Base-by-base conservation (phyloP, 345 rosid species). In the Brassica nigra region DNA sequence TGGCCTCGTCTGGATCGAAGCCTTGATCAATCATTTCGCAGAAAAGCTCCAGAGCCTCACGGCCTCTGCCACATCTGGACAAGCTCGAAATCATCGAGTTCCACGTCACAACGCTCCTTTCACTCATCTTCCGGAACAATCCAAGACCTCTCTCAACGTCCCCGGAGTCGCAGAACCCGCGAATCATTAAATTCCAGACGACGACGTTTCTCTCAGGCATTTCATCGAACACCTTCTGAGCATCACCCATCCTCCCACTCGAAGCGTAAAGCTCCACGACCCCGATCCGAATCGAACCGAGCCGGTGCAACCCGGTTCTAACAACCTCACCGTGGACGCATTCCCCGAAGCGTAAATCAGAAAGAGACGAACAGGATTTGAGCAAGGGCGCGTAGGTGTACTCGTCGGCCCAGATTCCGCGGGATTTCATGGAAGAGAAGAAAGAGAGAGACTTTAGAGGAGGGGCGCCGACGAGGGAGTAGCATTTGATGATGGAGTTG, bases 311-410 rank as follows among this genome's bases (percentile, higher is more conserved):
- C 62, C 94, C 91, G 73, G 42, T 44, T 42, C 74, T 68, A 9
- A 91, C 33, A 75, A 85, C 79, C 79, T 88, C 92, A 42, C 87
- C 90, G 33, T 86, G 92, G 69, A 88, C 82, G 39, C 86, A 83
- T 31, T 76, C 49, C 12, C 94, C 92, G 36, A 83, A 30, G 28
- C 79, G 75, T 0, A 80, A 23, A 71, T 86, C 86, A 12, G 66
- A 15, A 66, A 87, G 58, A 68, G 66, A 62, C 1, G 89, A 81
- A 73, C 94, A 89, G 0, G 91, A 88, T 83, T 91, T 89, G 28
- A 91, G 86, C 85, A 90, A 39, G 5, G 97, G 97, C 36, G 90
- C 89, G 71, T 88, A 86, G 6, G 92, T 90, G 79, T 90, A 91
- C 76, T 89, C 91, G 20, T 90, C 97, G 4, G 91, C 85, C 84